Evolutionary conservation across 352 stramenopile species (phyloP).

Genomic region (Phytophthora palmivora): DNA sequence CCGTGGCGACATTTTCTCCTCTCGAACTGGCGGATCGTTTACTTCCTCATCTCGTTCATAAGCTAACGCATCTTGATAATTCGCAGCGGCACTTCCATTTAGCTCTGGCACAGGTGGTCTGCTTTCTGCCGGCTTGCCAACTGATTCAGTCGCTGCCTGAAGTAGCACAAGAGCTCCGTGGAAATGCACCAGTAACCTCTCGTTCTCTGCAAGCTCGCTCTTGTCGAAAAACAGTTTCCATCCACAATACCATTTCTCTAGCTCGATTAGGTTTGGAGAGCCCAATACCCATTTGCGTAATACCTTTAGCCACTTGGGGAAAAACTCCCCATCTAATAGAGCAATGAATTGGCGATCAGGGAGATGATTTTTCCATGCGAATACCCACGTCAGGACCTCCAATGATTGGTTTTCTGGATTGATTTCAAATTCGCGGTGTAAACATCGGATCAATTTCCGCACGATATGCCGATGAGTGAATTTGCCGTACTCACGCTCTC

Average conservation of each 20-base stretch:
- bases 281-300: conserved; percentile 79
- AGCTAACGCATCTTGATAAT: conserved; percentile 83
- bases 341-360: conserved; percentile 79
- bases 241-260: conserved; percentile 85
- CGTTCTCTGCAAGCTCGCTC: conserved; percentile 57
- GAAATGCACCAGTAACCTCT: conserved; percentile 80
- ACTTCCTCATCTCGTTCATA: conserved; percentile 46
- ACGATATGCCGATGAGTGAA: conserved; percentile 86
- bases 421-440: conserved; percentile 85
- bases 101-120: conserved; percentile 52
- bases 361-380: conserved; percentile 77
- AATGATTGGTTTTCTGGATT: conserved; percentile 80
- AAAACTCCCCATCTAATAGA: conserved; percentile 92
- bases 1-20: conserved; percentile 28
- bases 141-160: conserved; percentile 45
- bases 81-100: conserved; percentile 56
- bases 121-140: conserved; percentile 16
- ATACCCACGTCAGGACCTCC: conserved; percentile 69
- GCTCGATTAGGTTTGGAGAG: conserved; percentile 58
- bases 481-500: conserved; percentile 81
- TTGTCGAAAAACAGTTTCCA: conserved; percentile 88
- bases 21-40: conserved; percentile 22
- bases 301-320: conserved; percentile 90
- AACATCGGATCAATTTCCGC: conserved; percentile 74
- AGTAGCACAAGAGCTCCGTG: conserved; percentile 78